phyloP scores from a whole-genome alignment of 2,329 filamentous ascomycete species.

The Sporothrix luriei region DNA sequence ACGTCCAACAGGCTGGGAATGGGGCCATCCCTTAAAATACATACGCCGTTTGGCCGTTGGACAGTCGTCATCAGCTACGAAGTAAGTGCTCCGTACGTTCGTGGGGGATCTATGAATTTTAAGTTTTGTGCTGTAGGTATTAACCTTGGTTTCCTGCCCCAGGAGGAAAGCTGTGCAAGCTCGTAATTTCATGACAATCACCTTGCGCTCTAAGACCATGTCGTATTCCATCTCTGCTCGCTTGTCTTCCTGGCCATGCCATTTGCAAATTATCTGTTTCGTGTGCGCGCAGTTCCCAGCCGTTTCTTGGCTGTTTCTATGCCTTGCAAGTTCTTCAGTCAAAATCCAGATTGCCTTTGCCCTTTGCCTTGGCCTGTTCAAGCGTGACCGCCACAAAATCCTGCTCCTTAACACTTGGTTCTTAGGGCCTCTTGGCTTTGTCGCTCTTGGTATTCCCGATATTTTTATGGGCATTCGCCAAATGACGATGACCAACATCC shows the following conservation, averaged over 20 bases:
- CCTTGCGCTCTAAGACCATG: not conserved
- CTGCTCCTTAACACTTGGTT: not conserved
- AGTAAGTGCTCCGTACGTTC: no score
- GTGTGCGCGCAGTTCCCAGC: not conserved
- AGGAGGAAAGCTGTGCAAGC: not conserved
- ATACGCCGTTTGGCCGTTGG: not conserved
- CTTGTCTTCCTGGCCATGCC: not conserved
- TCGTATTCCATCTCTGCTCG: not conserved
- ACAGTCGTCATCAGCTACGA: not conserved
- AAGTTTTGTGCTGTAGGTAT: not conserved
- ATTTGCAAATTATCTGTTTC: not conserved
- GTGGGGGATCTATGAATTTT: not conserved
- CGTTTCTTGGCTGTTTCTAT: slow-evolving; percentile 14
- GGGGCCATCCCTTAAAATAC: not conserved
- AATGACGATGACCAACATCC: slow-evolving; percentile 28
- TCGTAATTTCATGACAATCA: not conserved
- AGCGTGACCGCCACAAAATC: not conserved
- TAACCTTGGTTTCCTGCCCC: not conserved
- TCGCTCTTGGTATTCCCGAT: slow-evolving; percentile 10
- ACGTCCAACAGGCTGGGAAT: slow-evolving; percentile 18
- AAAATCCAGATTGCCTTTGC: not conserved
- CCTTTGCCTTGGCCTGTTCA: slow-evolving; percentile 1
- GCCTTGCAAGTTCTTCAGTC: not conserved
- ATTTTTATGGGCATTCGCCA: slow-evolving; percentile 14
- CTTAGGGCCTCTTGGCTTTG: slow-evolving; percentile 23